Conservation (phyloP, 2,329 filamentous ascomycete species). For the Trichoderma brevicompactum region DNA sequence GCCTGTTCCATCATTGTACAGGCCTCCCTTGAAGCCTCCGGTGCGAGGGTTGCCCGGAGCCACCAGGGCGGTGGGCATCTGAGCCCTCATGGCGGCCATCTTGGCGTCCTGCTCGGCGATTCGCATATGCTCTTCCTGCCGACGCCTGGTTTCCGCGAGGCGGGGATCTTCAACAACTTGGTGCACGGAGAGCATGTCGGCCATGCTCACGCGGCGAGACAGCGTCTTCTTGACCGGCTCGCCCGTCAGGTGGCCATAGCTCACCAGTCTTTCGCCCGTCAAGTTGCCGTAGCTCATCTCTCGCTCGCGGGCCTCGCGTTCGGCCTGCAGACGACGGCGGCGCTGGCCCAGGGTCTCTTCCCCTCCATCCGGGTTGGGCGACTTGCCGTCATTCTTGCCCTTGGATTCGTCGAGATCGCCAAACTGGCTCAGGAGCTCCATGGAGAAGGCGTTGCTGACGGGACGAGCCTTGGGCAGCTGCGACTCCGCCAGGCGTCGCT, state of each 20-base stretch:
- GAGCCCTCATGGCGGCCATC: constrained; percentile 53
- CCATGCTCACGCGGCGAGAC: constrained; percentile 56
- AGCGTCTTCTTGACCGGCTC: constrained; percentile 31
- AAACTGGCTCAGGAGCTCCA: constrained; percentile 70
- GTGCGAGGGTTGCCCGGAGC: constrained; percentile 41
- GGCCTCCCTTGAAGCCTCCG: constrained; percentile 56
- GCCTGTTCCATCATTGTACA: constrained; percentile 59
- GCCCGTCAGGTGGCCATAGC: constrained; percentile 39
- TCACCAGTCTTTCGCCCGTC: constrained; percentile 56
- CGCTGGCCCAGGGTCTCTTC: constrained; percentile 82
- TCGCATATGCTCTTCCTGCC: constrained; percentile 48
- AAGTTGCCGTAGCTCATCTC: constrained; percentile 52
- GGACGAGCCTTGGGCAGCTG: constrained; percentile 58
- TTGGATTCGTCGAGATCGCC: constrained; percentile 51
- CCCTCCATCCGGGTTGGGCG: constrained; percentile 46
- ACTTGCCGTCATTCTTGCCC: constrained; percentile 50
- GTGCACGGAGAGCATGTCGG: constrained; percentile 59
- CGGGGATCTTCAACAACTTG: constrained; percentile 46
- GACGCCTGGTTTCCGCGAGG: constrained; percentile 48
- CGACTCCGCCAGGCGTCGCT: constrained; percentile 63
- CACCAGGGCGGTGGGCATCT: constrained; percentile 53
- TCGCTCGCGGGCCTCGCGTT: constrained; percentile 65
- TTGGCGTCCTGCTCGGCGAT: constrained; percentile 51
- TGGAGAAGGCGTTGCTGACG: constrained; percentile 68
- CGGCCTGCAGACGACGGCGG: constrained; percentile 71